Evolutionary conservation across 257 asterid species (phyloP), one percentile per base, ranked within the genome.

Genomic region (Galeopsis tetrahit): DNA sequence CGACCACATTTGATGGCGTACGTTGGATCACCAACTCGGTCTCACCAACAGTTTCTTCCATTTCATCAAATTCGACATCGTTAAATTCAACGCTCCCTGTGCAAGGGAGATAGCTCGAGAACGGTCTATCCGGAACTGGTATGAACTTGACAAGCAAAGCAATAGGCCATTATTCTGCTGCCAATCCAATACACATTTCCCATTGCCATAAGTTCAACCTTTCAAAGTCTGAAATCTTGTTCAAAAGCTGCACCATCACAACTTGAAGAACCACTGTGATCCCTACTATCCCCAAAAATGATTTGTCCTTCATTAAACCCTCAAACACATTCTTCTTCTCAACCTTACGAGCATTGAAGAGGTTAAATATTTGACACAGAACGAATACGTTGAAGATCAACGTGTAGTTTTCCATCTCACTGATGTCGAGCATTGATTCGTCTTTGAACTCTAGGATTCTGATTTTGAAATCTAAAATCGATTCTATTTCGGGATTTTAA

Each of bases 221-320:
- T 74, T 79, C 88, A 17, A 91, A 85, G 55, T 85, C 75, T 1
- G 89, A 92, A 73, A 88, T 84, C 78, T 42, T 85, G 74, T 79
- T 83, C 78, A 88, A 38, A 36, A 88, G 83, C 78, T 88, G 92
- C 75, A 86, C 95, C 95, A 86, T 88, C 66, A 86, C 79, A 63
- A 77, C 86, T 68, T 88, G 95, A 52, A 88, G 84, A 52, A 80
- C 52, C 14, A 83, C 3, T 2, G 95, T 88, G 0, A 80, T 55
- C 62, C 81, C 88, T 10, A 86, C 75, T n/a, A 88, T 88, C 71
- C 89, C 91, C 62, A 85, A 0, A 58, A 85, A 88, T 76, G 85
- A 28, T 77, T 80, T 88, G 58, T 88, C 85, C 79, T 49, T 77
- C 36, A 67, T 74, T 39, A 88, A 63, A 9, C 92, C 92, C 62